Percentiles rank a stretch among this genome's conserved stretches.
Evolutionary conservation across 495 filamentous ascomycete genomes (phyloP).

Genomic region (Podospora pseudocomata): DNA sequence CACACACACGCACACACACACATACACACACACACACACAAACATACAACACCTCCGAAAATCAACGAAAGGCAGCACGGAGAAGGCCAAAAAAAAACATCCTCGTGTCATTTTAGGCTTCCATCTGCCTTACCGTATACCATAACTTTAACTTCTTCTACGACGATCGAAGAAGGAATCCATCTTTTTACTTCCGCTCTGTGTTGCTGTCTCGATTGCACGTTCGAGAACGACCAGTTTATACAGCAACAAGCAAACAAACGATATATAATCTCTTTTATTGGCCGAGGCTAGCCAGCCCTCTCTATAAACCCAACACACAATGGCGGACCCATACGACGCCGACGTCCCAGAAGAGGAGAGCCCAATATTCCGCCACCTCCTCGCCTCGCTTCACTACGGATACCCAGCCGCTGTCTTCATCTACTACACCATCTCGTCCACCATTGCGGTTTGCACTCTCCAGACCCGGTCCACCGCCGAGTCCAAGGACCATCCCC

Average conservation of each 20-base stretch:
- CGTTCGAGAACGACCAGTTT: not conserved
- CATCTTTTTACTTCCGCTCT: not conserved
- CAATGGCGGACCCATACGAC: slow-evolving; percentile 25
- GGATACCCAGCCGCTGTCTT: slow-evolving; percentile 53
- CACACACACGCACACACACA: too few species aligned
- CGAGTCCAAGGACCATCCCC: slow-evolving; percentile 33
- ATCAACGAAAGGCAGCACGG: not conserved
- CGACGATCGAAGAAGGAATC: not conserved
- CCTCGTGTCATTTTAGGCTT: not conserved
- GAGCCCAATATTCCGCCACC: slow-evolving; percentile 6
- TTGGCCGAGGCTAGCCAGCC: not conserved
- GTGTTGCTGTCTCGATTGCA: not conserved
- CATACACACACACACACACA: too few species aligned
- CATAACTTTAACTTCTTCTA: not conserved
- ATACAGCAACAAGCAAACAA: not conserved
- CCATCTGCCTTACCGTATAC: not conserved
- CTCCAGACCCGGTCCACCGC: slow-evolving; percentile 44
- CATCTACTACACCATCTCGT: slow-evolving; percentile 51
- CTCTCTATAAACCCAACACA: not conserved
- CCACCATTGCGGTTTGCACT: slow-evolving; percentile 52
- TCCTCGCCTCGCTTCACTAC: slow-evolving; percentile 48
- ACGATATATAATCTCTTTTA: not conserved
- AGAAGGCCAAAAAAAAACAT: not conserved
- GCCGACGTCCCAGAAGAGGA: slow-evolving; percentile 7
- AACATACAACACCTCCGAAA: not conserved